These are phyloP conservation scores for Xylaria sp. DNA, from an alignment of 2,329 filamentous ascomycete species.

Conservation along the genomic window DNA sequence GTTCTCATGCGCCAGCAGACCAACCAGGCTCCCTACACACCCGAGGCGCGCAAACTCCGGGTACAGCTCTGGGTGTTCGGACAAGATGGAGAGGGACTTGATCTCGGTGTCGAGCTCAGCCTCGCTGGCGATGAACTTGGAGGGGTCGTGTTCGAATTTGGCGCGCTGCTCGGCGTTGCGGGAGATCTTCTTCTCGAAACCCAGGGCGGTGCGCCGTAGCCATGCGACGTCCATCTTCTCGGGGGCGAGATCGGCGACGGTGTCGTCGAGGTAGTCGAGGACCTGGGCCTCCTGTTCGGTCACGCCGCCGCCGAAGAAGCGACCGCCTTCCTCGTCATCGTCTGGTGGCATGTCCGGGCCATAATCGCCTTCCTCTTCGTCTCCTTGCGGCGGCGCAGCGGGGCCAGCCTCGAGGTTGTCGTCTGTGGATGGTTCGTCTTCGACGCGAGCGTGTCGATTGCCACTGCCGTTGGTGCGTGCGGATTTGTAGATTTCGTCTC, in stretches of 20 bases:
- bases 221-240: conserved; percentile 85
- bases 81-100: conserved; percentile 82
- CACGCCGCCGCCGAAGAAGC: conserved; percentile 94
- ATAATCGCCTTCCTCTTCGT: conserved; percentile 44
- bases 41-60: conserved; percentile 41
- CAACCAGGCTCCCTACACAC: conserved; percentile 66
- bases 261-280: conserved; percentile 80
- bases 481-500: conserved; percentile 69
- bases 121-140: conserved; percentile 54
- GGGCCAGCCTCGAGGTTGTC: conserved; percentile 55
- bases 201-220: conserved; percentile 80
- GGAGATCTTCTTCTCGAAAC: conserved; percentile 87
- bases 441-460: conserved; percentile 52
- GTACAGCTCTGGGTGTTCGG: conserved; percentile 75
- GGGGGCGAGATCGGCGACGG: conserved; percentile 49
- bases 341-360: conserved; percentile 38
- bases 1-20: conserved; percentile 90
- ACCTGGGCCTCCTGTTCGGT: conserved; percentile 80
- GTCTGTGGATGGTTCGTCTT: conserved; percentile 46
- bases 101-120: conserved; percentile 89
- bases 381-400: conserved; percentile 56
- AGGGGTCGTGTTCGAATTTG: conserved; percentile 40
- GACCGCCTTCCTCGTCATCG: conserved; percentile 83
- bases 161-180: conserved; percentile 90
- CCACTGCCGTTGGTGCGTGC: conserved; percentile 56